phyloP scores from a whole-genome alignment of 169 alveolate species.

The Cyclospora cayetanensis region DNA sequence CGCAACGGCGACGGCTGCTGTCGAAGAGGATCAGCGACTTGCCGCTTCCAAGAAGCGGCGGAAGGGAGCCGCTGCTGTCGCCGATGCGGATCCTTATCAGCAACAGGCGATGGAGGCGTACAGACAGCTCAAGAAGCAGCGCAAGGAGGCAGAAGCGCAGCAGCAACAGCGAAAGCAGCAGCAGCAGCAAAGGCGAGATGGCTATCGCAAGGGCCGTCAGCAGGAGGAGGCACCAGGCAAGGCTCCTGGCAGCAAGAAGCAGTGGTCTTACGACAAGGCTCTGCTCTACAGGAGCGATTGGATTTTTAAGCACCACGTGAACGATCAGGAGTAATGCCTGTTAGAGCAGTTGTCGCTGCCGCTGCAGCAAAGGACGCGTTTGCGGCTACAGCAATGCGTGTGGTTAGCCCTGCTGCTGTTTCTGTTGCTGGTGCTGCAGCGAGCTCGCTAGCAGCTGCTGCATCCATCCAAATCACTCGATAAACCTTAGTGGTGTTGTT shows the following conservation, averaged over 20 bases:
- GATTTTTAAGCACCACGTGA: constrained; percentile 3
- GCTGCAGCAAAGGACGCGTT: neutral
- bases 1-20: constrained; percentile 5
- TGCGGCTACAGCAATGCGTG: too few relatives aligned
- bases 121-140: neutral
- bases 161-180: too few relatives aligned
- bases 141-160: neutral
- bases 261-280: constrained; percentile 7
- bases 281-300: neutral
- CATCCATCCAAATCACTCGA: too few relatives aligned
- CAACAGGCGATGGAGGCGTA: constrained; percentile 25
- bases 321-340: neutral
- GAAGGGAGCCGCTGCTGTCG: neutral
- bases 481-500: neutral
- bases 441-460: neutral
- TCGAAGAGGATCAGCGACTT: neutral
- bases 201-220: constrained; percentile 18
- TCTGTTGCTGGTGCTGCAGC: neutral
- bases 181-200: constrained; percentile 4
- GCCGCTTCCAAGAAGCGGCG: neutral
- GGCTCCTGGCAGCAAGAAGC: constrained; percentile 5
- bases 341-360: neutral
- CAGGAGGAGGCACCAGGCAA: neutral
- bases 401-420: neutral
- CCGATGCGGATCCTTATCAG: constrained; percentile 4